These are phyloP conservation scores for Aspergillus niger DNA, from an alignment of 2,329 filamentous ascomycete genomes.

Conservation along the genomic window DNA sequence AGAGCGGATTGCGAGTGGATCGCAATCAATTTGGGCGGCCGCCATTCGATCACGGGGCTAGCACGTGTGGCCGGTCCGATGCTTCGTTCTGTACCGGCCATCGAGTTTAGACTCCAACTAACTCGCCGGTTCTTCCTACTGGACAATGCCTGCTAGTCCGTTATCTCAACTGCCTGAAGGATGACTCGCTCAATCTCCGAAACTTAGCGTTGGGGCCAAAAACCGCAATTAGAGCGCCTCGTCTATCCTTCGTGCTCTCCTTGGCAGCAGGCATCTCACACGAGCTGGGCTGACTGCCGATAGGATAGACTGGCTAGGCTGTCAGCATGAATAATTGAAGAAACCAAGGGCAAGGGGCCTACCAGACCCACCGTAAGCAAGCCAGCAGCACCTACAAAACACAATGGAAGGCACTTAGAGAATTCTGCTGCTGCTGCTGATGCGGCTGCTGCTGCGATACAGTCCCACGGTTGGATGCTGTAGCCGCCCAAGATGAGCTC, in stretches of 20 bases:
- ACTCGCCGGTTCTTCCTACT: no score
- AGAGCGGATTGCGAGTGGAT: neutral
- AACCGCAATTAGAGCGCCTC: neutral
- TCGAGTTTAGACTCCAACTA: neutral
- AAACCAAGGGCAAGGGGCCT: no score
- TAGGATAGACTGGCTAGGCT: neutral
- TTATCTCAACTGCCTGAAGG: conserved; percentile 1
- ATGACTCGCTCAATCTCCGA: conserved; percentile 3
- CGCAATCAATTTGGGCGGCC: neutral
- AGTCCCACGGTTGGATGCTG: neutral
- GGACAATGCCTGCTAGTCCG: neutral
- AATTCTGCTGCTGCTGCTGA: no score
- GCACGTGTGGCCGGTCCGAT: neutral
- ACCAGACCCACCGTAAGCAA: neutral
- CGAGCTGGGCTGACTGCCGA: neutral
- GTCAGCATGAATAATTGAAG: neutral
- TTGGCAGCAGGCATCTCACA: neutral
- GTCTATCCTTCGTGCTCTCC: neutral
- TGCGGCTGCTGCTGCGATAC: no score
- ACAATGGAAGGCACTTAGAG: neutral
- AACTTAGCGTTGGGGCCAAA: neutral
- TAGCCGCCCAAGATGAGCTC: neutral
- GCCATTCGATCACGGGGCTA: neutral
- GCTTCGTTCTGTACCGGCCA: neutral
- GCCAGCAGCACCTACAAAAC: neutral